Conservation (phyloP, 108 stramenopile genomes). For the Thalassiosira profunda region DNA sequence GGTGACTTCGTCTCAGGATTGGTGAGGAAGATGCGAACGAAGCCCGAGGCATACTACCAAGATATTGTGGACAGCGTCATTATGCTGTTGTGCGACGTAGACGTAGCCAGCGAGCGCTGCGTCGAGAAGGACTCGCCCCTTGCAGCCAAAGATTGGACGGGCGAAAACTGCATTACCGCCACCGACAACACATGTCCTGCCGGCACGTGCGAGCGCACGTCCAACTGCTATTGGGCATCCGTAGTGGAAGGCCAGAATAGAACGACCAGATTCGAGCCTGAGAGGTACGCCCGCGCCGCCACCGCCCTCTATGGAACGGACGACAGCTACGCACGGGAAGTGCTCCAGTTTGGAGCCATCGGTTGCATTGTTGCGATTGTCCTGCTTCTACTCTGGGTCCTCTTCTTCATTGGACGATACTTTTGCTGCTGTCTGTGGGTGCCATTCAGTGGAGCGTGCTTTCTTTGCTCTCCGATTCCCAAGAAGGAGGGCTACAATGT, state of each 20-base stretch:
- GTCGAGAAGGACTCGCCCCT: constrained; percentile 26
- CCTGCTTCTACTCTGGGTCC: constrained; percentile 32
- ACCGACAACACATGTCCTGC: constrained; percentile 26
- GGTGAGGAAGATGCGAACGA: constrained; percentile 20
- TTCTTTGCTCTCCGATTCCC: constrained; percentile 50
- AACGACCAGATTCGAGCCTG: constrained; percentile 37
- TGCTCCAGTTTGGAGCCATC: constrained; percentile 10
- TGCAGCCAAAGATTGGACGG: constrained; percentile 44
- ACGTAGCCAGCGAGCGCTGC: constrained; percentile 32
- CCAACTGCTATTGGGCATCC: constrained; percentile 54
- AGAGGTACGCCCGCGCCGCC: constrained; percentile 29
- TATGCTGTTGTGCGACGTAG: constrained; percentile 46
- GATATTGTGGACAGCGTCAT: constrained; percentile 34
- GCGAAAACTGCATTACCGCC: constrained; percentile 30
- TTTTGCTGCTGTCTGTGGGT: constrained; percentile 55
- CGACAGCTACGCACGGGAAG: constrained; percentile 30
- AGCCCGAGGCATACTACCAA: constrained; percentile 38
- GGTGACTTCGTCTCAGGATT: constrained; percentile 4
- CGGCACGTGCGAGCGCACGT: constrained; percentile 46
- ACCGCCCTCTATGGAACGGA: constrained; percentile 10
- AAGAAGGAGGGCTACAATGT: constrained; percentile 34
- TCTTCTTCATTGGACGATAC: constrained; percentile 47
- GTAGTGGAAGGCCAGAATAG: constrained; percentile 35
- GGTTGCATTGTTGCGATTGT: constrained; percentile 27
- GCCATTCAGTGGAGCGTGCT: constrained; percentile 24